These are phyloP conservation scores for Cucurbita maxima DNA, from an alignment of 306 rosid species.

Conservation along the genomic window DNA sequence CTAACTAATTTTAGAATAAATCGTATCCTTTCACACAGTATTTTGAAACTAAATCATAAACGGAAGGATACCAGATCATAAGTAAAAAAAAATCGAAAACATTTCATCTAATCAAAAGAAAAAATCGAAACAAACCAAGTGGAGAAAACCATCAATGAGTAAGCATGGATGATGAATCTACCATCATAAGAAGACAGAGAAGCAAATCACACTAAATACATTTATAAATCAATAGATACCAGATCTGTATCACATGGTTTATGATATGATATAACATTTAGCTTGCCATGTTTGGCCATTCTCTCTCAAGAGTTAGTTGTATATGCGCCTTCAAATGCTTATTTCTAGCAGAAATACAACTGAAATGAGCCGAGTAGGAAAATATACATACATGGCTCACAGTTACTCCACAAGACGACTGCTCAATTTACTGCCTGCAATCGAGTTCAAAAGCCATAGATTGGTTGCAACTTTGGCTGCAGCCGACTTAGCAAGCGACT, in stretches of 20 bases:
- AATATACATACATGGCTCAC: neutral
- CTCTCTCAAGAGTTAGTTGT: neutral
- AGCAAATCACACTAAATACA: neutral
- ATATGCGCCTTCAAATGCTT: neutral
- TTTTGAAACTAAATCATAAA: too few species aligned
- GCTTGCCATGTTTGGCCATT: neutral
- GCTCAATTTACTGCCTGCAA: constrained; percentile 72
- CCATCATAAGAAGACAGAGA: neutral
- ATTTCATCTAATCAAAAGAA: neutral
- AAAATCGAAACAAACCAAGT: neutral
- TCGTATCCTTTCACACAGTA: too few species aligned
- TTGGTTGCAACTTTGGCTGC: constrained; percentile 56
- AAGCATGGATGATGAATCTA: neutral
- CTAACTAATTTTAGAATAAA: too few species aligned
- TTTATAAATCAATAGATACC: neutral
- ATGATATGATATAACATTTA: neutral
- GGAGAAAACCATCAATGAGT: neutral
- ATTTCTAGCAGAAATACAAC: neutral
- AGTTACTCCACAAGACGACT: constrained; percentile 25
- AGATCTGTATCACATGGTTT: neutral
- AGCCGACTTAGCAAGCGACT: constrained; percentile 46
- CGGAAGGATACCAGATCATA: too few species aligned
- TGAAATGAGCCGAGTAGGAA: neutral
- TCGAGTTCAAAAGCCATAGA: constrained; percentile 71
- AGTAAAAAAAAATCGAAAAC: too few species aligned